Base-by-base conservation (phyloP, 176 grass and related monocot genomes). In the Cenchrus purpureus region DNA sequence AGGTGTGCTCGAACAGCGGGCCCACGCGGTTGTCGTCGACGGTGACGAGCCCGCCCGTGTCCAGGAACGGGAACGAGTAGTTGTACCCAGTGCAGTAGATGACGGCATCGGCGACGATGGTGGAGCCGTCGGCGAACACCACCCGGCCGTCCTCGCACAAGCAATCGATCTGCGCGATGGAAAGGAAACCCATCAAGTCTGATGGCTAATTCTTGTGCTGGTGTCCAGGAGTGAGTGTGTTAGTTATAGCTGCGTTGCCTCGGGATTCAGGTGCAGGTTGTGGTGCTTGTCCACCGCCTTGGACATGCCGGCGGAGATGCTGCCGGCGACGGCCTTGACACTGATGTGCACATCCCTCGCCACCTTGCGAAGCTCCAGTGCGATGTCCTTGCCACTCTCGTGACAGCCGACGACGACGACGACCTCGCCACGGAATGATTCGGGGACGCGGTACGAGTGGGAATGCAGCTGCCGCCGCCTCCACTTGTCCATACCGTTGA, bases 391-490 rank as follows among this genome's bases (percentile, higher is more conserved):
- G 60, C 90, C 86, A 71, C 90, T n/a, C n/a, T 92, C 9, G 0
- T 43, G 42, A 52, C 52, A 82, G 10, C 90, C 86, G 14, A 83
- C 79, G 4, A 92, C 6, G 14, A 92, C 86, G 16, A 85, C 82
- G 16, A 87, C 84, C 45, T 89, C 54, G 72, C 12, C 76, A 0
- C 1, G 11, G 71, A 89, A 84, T 0, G 76, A 19, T 8, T 87
- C 87, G 0, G 84, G 87, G 12, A 84, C 29, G 0, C 91, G 72
- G 78, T 92, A 92, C 12, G 88, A 88, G 81, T 92, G 91, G 10
- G 43, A 45, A 2, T 92, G 91, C 45, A 92, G 63, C 10, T 92
- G 87, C 55, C 67, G 59, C 22, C 80, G 32, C 6, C 19, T 84
- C 91, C 84, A 89, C 7, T 6, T 65, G 4, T 89, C 76, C 63